Conservation (phyloP, 768 basidiomycete genomes). For the Macrolepiota albuminosa region DNA sequence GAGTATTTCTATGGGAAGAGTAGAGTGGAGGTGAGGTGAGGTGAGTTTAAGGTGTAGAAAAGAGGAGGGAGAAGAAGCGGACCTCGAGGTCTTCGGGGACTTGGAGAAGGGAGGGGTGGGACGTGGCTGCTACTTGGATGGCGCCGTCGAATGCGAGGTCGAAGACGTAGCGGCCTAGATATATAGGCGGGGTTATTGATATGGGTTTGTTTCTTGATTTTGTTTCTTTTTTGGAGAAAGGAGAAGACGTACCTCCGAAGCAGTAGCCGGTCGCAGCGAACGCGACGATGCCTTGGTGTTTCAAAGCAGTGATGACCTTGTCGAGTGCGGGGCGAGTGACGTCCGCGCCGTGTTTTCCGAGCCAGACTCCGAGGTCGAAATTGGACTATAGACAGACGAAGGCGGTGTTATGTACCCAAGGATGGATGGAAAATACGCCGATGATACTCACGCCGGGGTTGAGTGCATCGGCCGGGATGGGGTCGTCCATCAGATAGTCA, state of each 20-base stretch:
- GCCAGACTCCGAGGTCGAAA: slow-evolving; percentile 41
- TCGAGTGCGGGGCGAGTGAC: slow-evolving; percentile 46
- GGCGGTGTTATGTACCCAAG: not conserved
- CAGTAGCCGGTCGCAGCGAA: slow-evolving; percentile 69
- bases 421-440: not conserved
- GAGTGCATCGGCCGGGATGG: slow-evolving; percentile 32
- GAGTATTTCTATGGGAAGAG: slow-evolving; percentile 39
- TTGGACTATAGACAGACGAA: slow-evolving; percentile 12
- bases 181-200: not conserved
- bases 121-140: slow-evolving; percentile 42
- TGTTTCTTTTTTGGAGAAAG: not conserved
- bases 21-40: not conserved
- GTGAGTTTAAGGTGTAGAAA: not conserved
- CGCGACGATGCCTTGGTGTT: slow-evolving; percentile 49
- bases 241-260: slow-evolving; percentile 46
- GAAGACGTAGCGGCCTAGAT: slow-evolving; percentile 49
- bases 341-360: slow-evolving; percentile 33
- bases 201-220: not conserved
- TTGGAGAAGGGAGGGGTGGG: slow-evolving; percentile 62
- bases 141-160: slow-evolving; percentile 55
- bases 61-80: not conserved
- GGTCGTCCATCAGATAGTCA: slow-evolving; percentile 40
- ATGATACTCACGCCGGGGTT: slow-evolving; percentile 22
- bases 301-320: slow-evolving; percentile 53
- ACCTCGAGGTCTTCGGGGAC: slow-evolving; percentile 62